Evolutionary conservation across 2,329 filamentous ascomycete species (phyloP), one percentile per base, ranked within the genome.

Genomic region (Microdochium nivale): DNA sequence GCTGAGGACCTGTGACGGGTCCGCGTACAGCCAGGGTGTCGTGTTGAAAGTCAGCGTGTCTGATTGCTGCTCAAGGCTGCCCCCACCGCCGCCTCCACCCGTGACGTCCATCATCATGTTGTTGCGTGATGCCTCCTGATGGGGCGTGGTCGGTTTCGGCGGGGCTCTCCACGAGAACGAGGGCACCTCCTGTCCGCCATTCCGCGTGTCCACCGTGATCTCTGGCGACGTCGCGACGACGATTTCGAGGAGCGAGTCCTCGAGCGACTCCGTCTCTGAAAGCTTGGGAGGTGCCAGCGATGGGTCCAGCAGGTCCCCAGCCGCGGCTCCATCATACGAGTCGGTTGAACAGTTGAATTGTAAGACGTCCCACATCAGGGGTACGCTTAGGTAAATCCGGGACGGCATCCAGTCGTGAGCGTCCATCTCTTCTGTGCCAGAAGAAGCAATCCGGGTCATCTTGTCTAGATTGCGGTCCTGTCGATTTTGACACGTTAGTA

Each of bases 301-400:
- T 1, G 67, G 58, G 51, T 74, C 69, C 2, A 77, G 63, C 2
- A 78, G 60, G 2, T 72, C 69, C 2, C 67, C 63, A 0, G 62
- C 61, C 1, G 16, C 21, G 4, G 70, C 62, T 1, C 63, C 60
- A 13, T 70, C 67, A 5, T 65, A 65, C 1, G 66, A 60, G 19
- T 70, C 66, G 0, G 68, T 62, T 8, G 64, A 65, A 27, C 65
- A 75, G 57, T 72, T 75, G 58, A 77, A 71, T 51, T 76, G 73
- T 3, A 78, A 59, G 10, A 77, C 71, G 35, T 76, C 72, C 75
- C 75, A 78, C 75, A 78, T 77, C 3, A 78, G 57, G 1, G 73
- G 72, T 1, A 77, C 72, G 53, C 73, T 77, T 33, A 78, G 73
- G 55, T 77, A 72, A 47, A 78, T 77, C 48, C 74, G 73, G 23